Conservation (phyloP, 495 filamentous ascomycete genomes). For the Neurospora tetrasperma region DNA sequence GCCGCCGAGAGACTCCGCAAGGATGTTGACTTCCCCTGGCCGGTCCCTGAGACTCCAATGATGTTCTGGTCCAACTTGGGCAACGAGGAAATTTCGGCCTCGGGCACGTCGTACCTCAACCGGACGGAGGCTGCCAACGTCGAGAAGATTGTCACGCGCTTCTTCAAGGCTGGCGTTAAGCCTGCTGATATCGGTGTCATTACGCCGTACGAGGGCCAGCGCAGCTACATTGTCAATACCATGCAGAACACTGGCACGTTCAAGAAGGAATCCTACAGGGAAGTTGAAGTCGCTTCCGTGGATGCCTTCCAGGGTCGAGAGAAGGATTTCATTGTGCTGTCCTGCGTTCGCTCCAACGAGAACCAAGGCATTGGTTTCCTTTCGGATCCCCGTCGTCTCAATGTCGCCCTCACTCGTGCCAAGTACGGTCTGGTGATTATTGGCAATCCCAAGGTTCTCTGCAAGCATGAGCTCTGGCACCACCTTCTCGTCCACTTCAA, state of each 20-base stretch:
- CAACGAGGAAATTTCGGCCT: constrained; percentile 95
- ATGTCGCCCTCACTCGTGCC: constrained; percentile 95
- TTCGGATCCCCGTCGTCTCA: constrained; percentile 94
- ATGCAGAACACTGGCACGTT: constrained; percentile 97
- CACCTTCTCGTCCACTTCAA: constrained; percentile 96
- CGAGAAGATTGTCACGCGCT: constrained; percentile 94
- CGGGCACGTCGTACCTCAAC: constrained; percentile 95
- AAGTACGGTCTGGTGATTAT: constrained; percentile 95
- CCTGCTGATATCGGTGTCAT: constrained; percentile 93
- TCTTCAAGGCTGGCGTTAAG: constrained; percentile 98
- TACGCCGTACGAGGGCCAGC: constrained; percentile 96
- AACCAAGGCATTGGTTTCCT: constrained; percentile 99
- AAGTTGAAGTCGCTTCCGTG: constrained; percentile 96
- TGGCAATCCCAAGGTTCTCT: constrained; percentile 94
- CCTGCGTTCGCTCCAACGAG: constrained; percentile 96
- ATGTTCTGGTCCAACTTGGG: constrained; percentile 99
- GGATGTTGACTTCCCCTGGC: constrained; percentile 98
- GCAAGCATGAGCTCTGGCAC: constrained; percentile 97
- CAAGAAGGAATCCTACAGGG: constrained; percentile 98
- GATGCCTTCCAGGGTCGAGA: constrained; percentile 98
- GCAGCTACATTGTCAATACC: constrained; percentile 95
- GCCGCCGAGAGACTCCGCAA: constrained; percentile 76
- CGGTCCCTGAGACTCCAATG: constrained; percentile 88
- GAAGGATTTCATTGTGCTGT: constrained; percentile 98
- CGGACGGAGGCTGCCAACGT: constrained; percentile 95